Evolutionary conservation across 2,329 filamentous ascomycete genomes (phyloP), one percentile per base, ranked within the genome.

Genomic region (Claviceps pazoutovae): DNA sequence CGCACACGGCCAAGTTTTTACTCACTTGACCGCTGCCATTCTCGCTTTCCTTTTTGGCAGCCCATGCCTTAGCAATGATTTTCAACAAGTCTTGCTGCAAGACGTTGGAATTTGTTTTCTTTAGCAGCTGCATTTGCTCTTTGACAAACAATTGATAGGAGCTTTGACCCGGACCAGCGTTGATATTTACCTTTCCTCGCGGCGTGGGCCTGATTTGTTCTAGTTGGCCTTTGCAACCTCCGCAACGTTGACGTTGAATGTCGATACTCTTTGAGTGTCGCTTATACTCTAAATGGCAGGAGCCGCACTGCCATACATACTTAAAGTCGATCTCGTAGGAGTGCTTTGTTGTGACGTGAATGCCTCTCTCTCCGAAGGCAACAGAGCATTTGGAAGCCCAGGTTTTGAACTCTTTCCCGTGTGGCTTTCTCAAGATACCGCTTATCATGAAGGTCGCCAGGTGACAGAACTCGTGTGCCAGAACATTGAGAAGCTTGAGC

Each of bases 391-490:
- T 78, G 49, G 64, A 60, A 4, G 74, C 83, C 82, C 88, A 95
- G 1, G 67, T 63, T 66, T 94, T 90, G 75, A 96, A 96, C 59
- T 87, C 84, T 13, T 78, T 75, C 21, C 90, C 90, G 63, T 96
- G 90, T 0, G 89, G 88, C 55, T 86, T 83, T 52, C 81, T 82
- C 44, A 79, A 83, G 38, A 90, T 72, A 38, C 83, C 80, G 48
- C 77, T 83, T 56, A 97, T 73, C 81, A 97, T 94, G 66, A 91
- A 96, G 60, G 89, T 95, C 44, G 88, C 84, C 1, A 97, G 71
- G 63, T 98, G 93, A 66, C 93, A 97, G 71, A 93, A 97, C 61
- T 98, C 93, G 65, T 98, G 93, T 0, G 91, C 88, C n/a, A 97
- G 70, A 0, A 93, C 89, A 65, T 96, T 96, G 56, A 93, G 75